Percentiles rank a stretch among this genome's conserved stretches.
phyloP scores from a whole-genome alignment of 116 monocot genomes.

The Papilionanthe hybrid region DNA sequence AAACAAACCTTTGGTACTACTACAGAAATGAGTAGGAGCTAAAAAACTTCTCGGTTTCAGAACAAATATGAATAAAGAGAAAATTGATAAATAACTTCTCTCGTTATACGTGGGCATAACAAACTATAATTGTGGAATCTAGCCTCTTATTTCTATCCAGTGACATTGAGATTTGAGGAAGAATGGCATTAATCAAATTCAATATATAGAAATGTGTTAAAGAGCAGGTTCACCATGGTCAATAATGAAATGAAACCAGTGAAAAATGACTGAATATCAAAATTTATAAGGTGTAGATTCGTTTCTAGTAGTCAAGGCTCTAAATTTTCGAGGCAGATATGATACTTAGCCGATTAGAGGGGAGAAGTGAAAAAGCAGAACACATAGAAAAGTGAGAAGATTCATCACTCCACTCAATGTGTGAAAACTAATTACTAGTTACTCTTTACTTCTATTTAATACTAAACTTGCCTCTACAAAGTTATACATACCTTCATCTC shows the following conservation, averaged over 20 bases:
- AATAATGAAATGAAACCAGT: neutral
- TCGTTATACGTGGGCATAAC: too few species aligned
- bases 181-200: neutral
- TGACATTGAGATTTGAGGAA: neutral
- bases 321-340: too few species aligned
- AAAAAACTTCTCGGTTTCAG: neutral
- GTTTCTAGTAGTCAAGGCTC: too few species aligned
- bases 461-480: neutral
- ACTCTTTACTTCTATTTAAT: too few species aligned
- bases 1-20: neutral
- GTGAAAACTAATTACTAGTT: too few species aligned
- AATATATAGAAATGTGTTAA: neutral
- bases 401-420: too few species aligned
- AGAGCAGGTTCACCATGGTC: neutral
- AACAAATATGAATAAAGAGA: neutral
- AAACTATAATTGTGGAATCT: too few species aligned
- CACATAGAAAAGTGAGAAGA: too few species aligned
- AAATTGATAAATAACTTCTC: neutral
- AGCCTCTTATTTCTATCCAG: neutral
- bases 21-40: neutral
- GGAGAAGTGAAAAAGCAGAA: too few species aligned
- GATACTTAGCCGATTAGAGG: too few species aligned
- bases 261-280: neutral
- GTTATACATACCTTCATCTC: conserved; percentile 76
- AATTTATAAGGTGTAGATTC: too few species aligned